A percentile compares a stretch with the other conserved stretches of the same genome.
Conservation (phyloP, 192 early-diverging fungal species). For the Mortierella claussenii region DNA sequence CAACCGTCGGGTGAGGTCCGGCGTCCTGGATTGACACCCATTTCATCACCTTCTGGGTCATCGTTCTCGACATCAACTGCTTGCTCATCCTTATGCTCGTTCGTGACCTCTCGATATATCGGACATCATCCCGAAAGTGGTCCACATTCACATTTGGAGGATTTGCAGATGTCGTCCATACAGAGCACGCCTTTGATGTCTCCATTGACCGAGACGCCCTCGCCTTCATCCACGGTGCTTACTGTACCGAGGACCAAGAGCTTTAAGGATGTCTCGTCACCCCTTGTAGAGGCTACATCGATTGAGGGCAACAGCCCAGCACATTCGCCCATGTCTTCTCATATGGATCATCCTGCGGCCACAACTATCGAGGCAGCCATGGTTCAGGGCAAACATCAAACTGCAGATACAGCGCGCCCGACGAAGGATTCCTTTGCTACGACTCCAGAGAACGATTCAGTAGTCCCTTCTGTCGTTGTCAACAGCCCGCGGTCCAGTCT, state of each 20-base stretch:
- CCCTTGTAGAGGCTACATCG: not conserved
- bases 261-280: not conserved
- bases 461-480: constrained; percentile 13
- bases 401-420: too few relatives aligned
- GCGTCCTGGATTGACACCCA: constrained; percentile 5
- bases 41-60: not conserved
- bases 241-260: not conserved
- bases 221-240: too few relatives aligned
- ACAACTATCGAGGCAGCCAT: not conserved
- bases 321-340: not conserved
- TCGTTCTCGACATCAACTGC: constrained; percentile 12
- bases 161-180: not conserved
- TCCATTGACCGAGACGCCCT: not conserved
- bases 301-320: not conserved
- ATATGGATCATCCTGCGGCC: not conserved
- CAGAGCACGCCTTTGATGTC: not conserved
- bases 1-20: constrained; percentile 17
- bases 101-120: constrained; percentile 5
- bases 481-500: constrained; percentile 8
- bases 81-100: constrained; percentile 13
- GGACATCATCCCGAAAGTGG: not conserved
- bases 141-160: too few relatives aligned
- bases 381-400: too few relatives aligned
- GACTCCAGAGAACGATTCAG: not conserved
- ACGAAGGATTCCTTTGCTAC: too few relatives aligned